Conservation (phyloP, 805 yeast species). For the Myxozyma nipponensis region DNA sequence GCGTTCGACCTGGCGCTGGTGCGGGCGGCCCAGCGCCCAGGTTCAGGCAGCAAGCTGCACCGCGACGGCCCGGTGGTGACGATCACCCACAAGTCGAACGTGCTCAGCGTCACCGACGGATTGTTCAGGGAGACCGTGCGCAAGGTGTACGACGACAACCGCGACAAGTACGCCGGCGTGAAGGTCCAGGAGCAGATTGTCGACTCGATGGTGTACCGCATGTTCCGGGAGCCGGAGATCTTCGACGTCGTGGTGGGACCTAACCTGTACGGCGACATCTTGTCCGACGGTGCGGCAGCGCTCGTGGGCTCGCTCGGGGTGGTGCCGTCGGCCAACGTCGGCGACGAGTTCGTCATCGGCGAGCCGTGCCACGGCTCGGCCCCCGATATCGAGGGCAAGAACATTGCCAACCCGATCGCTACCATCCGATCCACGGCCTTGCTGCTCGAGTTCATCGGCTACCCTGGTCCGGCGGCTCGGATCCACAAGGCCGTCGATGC, state of each 20-base stretch:
- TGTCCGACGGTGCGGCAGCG: constrained; percentile 98
- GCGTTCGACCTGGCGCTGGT: constrained; percentile 91
- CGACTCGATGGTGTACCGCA: constrained; percentile 97
- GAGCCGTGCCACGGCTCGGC: constrained; percentile 99
- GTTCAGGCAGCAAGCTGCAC: constrained; percentile 41
- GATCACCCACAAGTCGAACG: constrained; percentile 95
- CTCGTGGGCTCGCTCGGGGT: constrained; percentile 96
- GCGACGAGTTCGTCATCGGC: constrained; percentile 93
- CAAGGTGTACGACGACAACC: constrained; percentile 50
- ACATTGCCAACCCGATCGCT: constrained; percentile 84
- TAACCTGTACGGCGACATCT: constrained; percentile 93
- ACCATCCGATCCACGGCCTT: constrained; percentile 96
- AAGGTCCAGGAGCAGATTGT: constrained; percentile 92
- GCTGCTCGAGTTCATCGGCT: constrained; percentile 95
- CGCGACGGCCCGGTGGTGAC: constrained; percentile 70
- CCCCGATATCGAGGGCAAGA: constrained; percentile 92
- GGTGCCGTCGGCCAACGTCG: constrained; percentile 97
- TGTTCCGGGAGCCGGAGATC: constrained; percentile 97
- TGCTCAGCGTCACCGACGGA: constrained; percentile 88
- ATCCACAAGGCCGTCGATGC: constrained; percentile 94
- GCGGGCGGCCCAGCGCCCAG: constrained; percentile 73
- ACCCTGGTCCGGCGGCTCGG: constrained; percentile 81
- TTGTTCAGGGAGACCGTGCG: constrained; percentile 86
- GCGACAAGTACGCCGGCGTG: constrained; percentile 54
- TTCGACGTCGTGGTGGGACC: constrained; percentile 99